Evolutionary conservation across 148 eudicot genomes (phyloP), one percentile per base, ranked within the genome.

Genomic region (Chenopodium suecicum): DNA sequence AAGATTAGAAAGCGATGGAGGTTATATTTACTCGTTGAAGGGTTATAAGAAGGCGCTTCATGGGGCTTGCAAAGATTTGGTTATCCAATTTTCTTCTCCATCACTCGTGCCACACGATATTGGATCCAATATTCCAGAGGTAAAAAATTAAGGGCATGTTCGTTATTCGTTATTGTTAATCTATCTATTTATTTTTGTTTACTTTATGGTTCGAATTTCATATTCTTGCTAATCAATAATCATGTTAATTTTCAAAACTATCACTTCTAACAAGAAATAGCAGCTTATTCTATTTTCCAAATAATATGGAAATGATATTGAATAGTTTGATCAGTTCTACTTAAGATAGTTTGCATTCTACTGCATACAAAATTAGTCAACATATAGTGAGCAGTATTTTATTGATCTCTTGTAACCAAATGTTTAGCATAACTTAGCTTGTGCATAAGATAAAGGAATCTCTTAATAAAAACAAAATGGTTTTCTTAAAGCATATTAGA

Each of bases 1-100:
- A 67, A 83, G 66, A 78, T 34, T 83, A 17, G 81, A 78, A 14
- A 58, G 9, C 25, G 54, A 31, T 62, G 78, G 72, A 2, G 77
- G 85, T 19, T 83, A 78, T 73, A 73, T 83, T 62, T 73, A 83
- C 74, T 69, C 67, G 52, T 78, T 65, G 50, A n/a, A 41, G 0
- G 44, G 44, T 6, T 0, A 41, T 0, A 41, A 16, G 34, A 78
- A 82, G 48, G 52, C 25, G 9, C 13, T 82, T 34, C 52, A 64
- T 65, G 81, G 62, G 56, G 25, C 2, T 48, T 63, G 19, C 56
- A 52, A 73, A 73, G 68, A 83, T 63, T 78, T 83, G 22, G 62
- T 72, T 0, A 73, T 83, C 14, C 85, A 83, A 16, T n/a, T 83
- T 64, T 83, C 85, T 48, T 50, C 58, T 73, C 85, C 85, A 1